phyloP scores from a whole-genome alignment of 1,284 basidiomycete genomes.

The Trichosporon sp. region DNA sequence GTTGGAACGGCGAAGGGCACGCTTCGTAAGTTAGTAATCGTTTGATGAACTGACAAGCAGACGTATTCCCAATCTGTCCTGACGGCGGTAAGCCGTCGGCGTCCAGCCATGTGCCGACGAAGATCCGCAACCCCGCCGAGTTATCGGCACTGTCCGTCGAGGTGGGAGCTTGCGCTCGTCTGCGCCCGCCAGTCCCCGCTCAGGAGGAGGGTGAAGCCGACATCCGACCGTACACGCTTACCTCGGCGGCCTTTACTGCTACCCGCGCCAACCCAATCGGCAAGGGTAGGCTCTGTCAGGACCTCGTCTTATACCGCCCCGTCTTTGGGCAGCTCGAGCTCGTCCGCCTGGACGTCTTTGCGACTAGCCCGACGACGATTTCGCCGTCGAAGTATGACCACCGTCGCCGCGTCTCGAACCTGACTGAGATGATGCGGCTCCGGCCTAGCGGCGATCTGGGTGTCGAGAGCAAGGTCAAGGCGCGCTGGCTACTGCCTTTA shows the following conservation, averaged over 20 bases:
- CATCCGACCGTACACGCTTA: constrained; percentile 2
- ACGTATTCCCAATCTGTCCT: constrained; percentile 76
- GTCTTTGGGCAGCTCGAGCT: constrained; percentile 37
- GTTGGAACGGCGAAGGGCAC: constrained; percentile 63
- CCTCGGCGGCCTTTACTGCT: constrained; percentile 28
- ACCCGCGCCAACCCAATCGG: constrained; percentile 32
- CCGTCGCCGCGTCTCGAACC: constrained; percentile 40
- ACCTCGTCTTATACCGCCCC: constrained; percentile 42
- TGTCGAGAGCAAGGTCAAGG: constrained; percentile 63
- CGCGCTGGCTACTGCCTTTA: constrained; percentile 68
- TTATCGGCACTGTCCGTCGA: constrained; percentile 63
- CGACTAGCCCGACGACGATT: neutral
- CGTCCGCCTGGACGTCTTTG: constrained; percentile 31
- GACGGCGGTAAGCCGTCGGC: constrained; percentile 70
- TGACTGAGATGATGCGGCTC: constrained; percentile 52
- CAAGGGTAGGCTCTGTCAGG: constrained; percentile 37
- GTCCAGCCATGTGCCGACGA: constrained; percentile 65
- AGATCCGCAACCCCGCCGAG: constrained; percentile 63
- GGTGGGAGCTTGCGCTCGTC: constrained; percentile 64
- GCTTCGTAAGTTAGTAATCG: constrained; percentile 50
- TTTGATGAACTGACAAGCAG: constrained; percentile 56
- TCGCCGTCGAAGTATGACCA: neutral
- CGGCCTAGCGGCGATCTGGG: constrained; percentile 57
- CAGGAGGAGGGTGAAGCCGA: constrained; percentile 19
- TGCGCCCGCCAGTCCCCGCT: constrained; percentile 44